Conservation (phyloP, 2,329 filamentous ascomycete species). For the Thermomyces lanuginosus region DNA sequence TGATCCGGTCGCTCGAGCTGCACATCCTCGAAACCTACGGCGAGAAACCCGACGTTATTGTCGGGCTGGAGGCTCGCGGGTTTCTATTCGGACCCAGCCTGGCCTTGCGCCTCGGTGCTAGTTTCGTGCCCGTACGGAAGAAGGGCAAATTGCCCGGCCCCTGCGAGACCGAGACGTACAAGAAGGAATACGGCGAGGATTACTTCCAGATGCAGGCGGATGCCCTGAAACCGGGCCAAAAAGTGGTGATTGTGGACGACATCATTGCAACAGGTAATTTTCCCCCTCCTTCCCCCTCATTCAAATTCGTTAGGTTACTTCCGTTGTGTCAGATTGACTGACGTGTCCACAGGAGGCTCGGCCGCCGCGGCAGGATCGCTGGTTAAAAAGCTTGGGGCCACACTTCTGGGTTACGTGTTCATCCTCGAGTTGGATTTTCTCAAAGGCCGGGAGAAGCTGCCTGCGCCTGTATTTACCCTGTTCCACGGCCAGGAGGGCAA, state of each 20-base stretch:
- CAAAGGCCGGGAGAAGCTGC: slow-evolving; percentile 78
- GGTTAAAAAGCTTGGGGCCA: slow-evolving; percentile 69
- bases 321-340: background rate
- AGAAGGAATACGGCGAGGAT: slow-evolving; percentile 94
- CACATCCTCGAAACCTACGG: slow-evolving; percentile 52
- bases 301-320: slow-evolving; percentile 1
- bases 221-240: slow-evolving; percentile 69
- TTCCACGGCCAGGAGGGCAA: slow-evolving; percentile 45
- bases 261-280: slow-evolving; percentile 85
- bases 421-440: slow-evolving; percentile 90
- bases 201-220: slow-evolving; percentile 91
- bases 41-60: slow-evolving; percentile 67
- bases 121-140: slow-evolving; percentile 89
- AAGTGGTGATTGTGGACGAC: slow-evolving; percentile 86
- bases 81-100: slow-evolving; percentile 90
- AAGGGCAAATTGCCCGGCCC: slow-evolving; percentile 87
- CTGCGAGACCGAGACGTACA: slow-evolving; percentile 66
- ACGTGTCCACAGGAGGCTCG: slow-evolving; percentile 53
- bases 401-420: slow-evolving; percentile 81
- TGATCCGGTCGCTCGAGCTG: slow-evolving; percentile 73
- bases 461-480: slow-evolving; percentile 67
- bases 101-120: slow-evolving; percentile 63
- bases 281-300: background rate
- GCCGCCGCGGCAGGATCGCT: slow-evolving; percentile 76
- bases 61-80: slow-evolving; percentile 83